Evolutionary conservation across 2,329 filamentous ascomycete genomes (phyloP), one percentile per base, ranked within the genome.

Genomic region (Phyllosticta citrichinensis): DNA sequence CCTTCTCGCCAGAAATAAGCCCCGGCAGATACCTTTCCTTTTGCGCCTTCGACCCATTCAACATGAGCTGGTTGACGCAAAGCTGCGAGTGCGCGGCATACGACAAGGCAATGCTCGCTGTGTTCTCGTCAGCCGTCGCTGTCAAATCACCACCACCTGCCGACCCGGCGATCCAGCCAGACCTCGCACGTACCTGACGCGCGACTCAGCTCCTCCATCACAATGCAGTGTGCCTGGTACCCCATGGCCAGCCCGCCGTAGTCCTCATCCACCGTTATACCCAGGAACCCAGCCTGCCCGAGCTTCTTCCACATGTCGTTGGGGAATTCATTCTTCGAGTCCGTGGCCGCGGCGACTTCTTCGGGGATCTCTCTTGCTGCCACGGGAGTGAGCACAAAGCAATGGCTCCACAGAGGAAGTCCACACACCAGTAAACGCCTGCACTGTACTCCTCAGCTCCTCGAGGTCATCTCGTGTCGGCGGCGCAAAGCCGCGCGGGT

Each of bases 61-160:
- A 81, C 76, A 92, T 91, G 56, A 99, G 79, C 77, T 99, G 94
- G 75, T 99, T 99, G 63, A 97, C 88, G 76, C 94, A 97, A 57
- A 99, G 82, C 75, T 99, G 94, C 30, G 89, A 94, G 76, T 99
- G 94, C 8, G 94, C 94, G 2, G 93, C 93, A 73, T 97, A 99
- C 67, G 90, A 96, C 55, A 99, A 82, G 0, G 85, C 93, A 68
- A 96, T 91, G 64, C 86, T 89, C 14, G 77, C 74, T 71, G 60
- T 17, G 17, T 52, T 5, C 30, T 35, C 20, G 56, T 66, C 19
- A 67, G 62, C 51, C n/a, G 53, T 1, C 10, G n/a, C 52, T 17
- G 3, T 50, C 17, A 22, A 35, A 17, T 5, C 25, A 47, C 17
- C 2, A 20, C 22, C 11, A 11, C 5, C 4, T 8, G 30, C 57